These are phyloP conservation scores for Coleophoma eucalyptorum DNA, from an alignment of 2,329 filamentous ascomycete genomes.

Conservation along the genomic window DNA sequence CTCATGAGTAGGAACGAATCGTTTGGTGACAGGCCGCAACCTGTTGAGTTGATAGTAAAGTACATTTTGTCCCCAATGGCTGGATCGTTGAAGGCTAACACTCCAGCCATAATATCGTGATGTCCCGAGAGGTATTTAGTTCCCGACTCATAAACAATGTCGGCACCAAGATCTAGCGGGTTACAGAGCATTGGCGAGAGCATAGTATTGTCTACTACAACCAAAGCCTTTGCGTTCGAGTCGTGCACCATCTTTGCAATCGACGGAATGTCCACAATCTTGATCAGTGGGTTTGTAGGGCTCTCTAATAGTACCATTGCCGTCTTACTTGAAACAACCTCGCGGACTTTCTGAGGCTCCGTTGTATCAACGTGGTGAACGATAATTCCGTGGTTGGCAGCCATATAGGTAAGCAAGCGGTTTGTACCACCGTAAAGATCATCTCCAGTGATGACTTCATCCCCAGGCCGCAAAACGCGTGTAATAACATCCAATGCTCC, in stretches of 20 bases:
- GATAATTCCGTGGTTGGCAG: conserved; percentile 82
- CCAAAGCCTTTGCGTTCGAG: conserved; percentile 72
- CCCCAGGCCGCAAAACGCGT: conserved; percentile 81
- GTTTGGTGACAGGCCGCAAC: conserved; percentile 90
- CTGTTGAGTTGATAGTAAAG: conserved; percentile 95
- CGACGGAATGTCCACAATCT: conserved; percentile 86
- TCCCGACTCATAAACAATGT: conserved; percentile 95
- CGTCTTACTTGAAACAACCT: conserved; percentile 73
- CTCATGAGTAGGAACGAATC: conserved; percentile 95
- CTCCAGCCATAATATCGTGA: conserved; percentile 98
- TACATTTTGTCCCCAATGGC: conserved; percentile 83
- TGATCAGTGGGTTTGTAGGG: conserved; percentile 96
- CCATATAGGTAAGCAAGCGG: conserved; percentile 86
- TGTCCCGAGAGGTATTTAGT: conserved; percentile 98
- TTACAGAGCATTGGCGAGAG: conserved; percentile 92
- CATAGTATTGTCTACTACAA: conserved; percentile 98
- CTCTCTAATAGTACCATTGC: conserved; percentile 95
- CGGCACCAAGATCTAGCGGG: conserved; percentile 88
- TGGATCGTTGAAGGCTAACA: conserved; percentile 85
- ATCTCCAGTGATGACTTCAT: conserved; percentile 96
- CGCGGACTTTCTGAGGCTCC: conserved; percentile 63
- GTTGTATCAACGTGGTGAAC: conserved; percentile 98
- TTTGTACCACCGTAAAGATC: conserved; percentile 96
- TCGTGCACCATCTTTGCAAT: conserved; percentile 77
- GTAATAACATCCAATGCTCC: conserved; percentile 95